Percentiles rank a stretch among this genome's conserved stretches.
Conservation (phyloP, 148 eudicot genomes). For the Spergularia marina region DNA sequence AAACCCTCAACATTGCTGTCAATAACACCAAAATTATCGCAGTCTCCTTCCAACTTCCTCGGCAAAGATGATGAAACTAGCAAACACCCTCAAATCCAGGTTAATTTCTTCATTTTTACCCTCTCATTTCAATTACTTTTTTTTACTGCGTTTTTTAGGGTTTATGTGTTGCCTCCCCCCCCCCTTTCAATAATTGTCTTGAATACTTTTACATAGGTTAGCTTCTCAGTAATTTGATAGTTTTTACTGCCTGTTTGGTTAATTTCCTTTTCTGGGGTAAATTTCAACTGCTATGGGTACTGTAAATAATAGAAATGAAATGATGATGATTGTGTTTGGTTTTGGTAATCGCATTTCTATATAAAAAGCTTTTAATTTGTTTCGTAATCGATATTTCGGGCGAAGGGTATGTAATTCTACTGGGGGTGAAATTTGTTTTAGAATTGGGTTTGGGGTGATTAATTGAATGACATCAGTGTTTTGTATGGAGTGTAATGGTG, state of each 20-base stretch:
- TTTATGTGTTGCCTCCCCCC: neutral
- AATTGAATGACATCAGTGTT: neutral
- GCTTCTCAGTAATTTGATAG: too few species aligned
- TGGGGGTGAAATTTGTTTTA: neutral
- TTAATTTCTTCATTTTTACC: neutral
- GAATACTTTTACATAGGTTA: neutral
- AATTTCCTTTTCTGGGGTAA: neutral
- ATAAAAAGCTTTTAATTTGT: neutral
- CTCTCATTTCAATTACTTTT: neutral
- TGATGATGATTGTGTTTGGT: neutral
- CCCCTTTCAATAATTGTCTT: slow-evolving; percentile 2
- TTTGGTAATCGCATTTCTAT: neutral
- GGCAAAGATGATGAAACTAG: slow-evolving; percentile 22
- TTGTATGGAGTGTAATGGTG: neutral
- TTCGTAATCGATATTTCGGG: neutral
- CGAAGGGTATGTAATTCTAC: neutral
- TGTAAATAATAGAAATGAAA: neutral
- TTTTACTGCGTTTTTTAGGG: slow-evolving; percentile 8
- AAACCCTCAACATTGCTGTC: neutral
- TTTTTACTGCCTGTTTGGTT: neutral
- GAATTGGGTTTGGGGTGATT: neutral
- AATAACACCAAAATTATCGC: neutral
- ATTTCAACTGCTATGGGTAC: neutral
- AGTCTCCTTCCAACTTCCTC: neutral
- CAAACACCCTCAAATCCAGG: slow-evolving; percentile 21